Evolutionary conservation across 331 rosid species (phyloP).

Genomic region (Pyracantha coccinea): DNA sequence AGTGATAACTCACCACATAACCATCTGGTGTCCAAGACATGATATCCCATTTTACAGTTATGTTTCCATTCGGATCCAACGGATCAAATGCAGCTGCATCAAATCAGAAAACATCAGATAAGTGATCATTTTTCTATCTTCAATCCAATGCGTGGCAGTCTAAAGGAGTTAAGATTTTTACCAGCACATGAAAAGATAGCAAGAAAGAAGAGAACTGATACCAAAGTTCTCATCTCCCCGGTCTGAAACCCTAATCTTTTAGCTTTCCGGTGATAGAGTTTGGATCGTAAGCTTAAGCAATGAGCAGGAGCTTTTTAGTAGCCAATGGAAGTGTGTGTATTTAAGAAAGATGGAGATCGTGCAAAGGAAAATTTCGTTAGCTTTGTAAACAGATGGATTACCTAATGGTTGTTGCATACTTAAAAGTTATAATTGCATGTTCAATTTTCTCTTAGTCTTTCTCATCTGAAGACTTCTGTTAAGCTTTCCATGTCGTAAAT

Average conservation of each 20-base stretch:
- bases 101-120: constrained; percentile 1
- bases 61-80: constrained; percentile 86
- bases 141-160: neutral
- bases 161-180: constrained; percentile 10
- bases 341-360: constrained; percentile 11
- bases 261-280: neutral
- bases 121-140: too few species aligned
- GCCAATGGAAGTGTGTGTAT: constrained; percentile 11
- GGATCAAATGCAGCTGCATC: constrained; percentile 76
- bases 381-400: constrained; percentile 25
- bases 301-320: neutral
- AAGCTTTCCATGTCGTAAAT: constrained; percentile 69
- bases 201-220: constrained; percentile 34
- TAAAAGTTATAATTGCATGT: neutral
- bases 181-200: constrained; percentile 45
- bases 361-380: constrained; percentile 13
- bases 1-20: constrained; percentile 54
- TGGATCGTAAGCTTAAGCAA: constrained; percentile 2
- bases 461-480: constrained; percentile 19
- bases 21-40: constrained; percentile 97
- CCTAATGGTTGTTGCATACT: constrained; percentile 56
- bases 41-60: constrained; percentile 86
- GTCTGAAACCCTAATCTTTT: neutral
- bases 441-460: constrained; percentile 17
- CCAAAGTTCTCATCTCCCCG: constrained; percentile 35